Conservation (phyloP, 495 filamentous ascomycete species). For the Echria macrotheca region DNA sequence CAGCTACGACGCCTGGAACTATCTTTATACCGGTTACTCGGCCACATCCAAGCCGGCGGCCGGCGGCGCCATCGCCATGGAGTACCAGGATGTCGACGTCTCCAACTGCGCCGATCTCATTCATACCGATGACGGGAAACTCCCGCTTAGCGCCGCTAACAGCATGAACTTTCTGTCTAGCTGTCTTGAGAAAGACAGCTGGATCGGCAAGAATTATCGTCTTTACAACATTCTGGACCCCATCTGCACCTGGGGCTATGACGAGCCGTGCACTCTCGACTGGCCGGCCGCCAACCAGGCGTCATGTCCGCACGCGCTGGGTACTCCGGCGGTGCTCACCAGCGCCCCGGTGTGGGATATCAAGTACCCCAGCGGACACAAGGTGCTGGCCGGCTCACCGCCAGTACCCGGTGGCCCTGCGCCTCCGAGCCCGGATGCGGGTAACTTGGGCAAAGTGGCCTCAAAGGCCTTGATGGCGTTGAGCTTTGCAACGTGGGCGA, state of each 20-base stretch:
- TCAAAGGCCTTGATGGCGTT: neutral
- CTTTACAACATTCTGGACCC: constrained; percentile 43
- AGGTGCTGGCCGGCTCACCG: constrained; percentile 26
- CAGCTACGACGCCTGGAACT: constrained; percentile 49
- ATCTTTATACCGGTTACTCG: constrained; percentile 39
- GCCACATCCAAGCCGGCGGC: constrained; percentile 39
- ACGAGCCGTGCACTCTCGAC: constrained; percentile 40
- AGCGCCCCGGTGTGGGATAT: constrained; percentile 43
- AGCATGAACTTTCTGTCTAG: constrained; percentile 45
- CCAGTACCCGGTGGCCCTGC: neutral
- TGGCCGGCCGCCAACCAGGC: constrained; percentile 44
- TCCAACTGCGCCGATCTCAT: constrained; percentile 35
- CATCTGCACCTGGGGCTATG: constrained; percentile 39
- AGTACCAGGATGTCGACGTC: constrained; percentile 32
- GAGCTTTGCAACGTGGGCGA: too few species aligned
- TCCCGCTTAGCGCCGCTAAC: constrained; percentile 45
- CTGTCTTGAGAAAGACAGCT: constrained; percentile 37
- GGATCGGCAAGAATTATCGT: constrained; percentile 38
- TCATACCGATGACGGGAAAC: constrained; percentile 35
- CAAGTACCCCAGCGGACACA: constrained; percentile 38
- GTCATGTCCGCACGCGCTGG: constrained; percentile 32
- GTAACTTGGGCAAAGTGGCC: neutral
- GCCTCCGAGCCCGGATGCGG: too few species aligned
- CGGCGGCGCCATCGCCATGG: constrained; percentile 40
- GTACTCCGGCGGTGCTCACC: constrained; percentile 30